Evolutionary conservation across 2,329 filamentous ascomycete species (phyloP).

Genomic region (Ceratocystis eucalypticola): DNA sequence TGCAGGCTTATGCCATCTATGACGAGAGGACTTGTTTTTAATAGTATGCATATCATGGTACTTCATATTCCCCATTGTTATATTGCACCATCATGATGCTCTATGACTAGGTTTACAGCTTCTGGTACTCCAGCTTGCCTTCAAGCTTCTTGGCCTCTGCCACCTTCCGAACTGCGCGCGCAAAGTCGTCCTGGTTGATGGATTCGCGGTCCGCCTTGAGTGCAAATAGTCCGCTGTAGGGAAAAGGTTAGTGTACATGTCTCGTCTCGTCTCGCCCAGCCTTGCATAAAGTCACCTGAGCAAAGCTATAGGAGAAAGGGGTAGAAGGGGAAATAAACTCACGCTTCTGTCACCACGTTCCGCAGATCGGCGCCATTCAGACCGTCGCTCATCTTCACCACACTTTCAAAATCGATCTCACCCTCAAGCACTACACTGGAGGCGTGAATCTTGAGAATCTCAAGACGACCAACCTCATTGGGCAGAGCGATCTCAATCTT

Average conservation of each 20-base stretch:
- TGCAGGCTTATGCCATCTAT: background rate
- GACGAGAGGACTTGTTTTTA: background rate
- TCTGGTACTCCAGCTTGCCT: conserved; percentile 95
- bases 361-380: conserved; percentile 94
- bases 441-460: conserved; percentile 97
- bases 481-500: conserved; percentile 97
- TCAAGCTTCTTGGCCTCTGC: conserved; percentile 96
- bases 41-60: background rate
- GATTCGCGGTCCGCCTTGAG: conserved; percentile 97
- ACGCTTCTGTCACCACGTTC: conserved; percentile 98
- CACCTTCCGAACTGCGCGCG: conserved; percentile 96
- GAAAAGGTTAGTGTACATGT: conserved; percentile 23
- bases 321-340: conserved; percentile 34
- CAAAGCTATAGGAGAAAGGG: background rate
- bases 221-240: conserved; percentile 69
- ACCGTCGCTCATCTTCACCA: conserved; percentile 99
- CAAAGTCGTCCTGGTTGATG: conserved; percentile 97
- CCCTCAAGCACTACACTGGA: conserved; percentile 76
- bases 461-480: conserved; percentile 88
- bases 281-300: background rate
- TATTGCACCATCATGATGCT: background rate
- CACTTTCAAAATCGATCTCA: conserved; percentile 96
- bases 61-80: background rate
- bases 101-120: conserved; percentile 46
- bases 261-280: conserved; percentile 18